Evolutionary conservation across 306 rosid species (phyloP), one percentile per base, ranked within the genome.

Genomic region (Ormosia semicastrata): DNA sequence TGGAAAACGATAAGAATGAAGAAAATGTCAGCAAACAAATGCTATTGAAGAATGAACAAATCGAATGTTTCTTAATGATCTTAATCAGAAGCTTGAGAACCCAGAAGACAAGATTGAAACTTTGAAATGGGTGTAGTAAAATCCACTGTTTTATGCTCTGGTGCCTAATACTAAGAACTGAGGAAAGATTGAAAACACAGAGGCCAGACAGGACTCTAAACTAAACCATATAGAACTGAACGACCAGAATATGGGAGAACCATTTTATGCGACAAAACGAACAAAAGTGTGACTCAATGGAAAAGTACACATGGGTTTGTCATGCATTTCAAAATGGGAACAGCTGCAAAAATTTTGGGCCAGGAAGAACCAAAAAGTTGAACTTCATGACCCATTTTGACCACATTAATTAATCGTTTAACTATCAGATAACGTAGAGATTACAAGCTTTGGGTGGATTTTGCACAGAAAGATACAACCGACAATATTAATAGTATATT

Each of bases 361-460:
- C 79, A 74, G 76, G 43, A 53, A 56, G 77, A 66, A 83, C 71
- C n/a, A 76, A 87, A 91, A 87, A 66, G 83, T 32, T 74, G 68
- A 81, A 66, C 81, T 47, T 81, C 80, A 76, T 77, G 66, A 67
- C 83, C 68, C 85, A 46, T 78, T 84, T 87, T 85, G 90, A 83
- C 86, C 83, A 79, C 88, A 88, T 66, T 64, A 83, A 63, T 56
- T 53, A 83, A 86, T 58, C 49, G 63, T 17, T 67, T 52, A 29
- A 33, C 49, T 36, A 78, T 84, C 17, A 34, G 84, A 83, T 80
- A 66, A 15, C 32, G 84, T 81, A 52, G 84, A 86, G 88, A 91
- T 92, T 92, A 89, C 71, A 86, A 88, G 80, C 92, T 93, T 87
- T 77, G 87, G 83, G 81, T 77, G 82, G 84, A 73, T 86, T 78